phyloP scores from a whole-genome alignment of 169 alveolate genomes.

The Fabrea salina region DNA sequence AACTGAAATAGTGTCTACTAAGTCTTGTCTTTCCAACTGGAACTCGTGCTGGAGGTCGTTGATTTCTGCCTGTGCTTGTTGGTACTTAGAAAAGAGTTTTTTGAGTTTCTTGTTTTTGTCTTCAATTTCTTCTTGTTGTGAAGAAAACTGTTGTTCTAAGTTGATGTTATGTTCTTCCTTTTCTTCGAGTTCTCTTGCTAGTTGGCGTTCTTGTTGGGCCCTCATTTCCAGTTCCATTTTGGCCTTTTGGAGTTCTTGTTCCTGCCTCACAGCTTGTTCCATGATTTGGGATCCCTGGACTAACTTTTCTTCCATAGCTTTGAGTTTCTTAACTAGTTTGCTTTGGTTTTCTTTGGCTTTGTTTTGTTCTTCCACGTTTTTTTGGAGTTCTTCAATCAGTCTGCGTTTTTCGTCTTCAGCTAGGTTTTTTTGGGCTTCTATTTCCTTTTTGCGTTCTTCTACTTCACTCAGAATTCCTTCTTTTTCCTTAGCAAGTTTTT shows the following conservation, averaged over 20 bases:
- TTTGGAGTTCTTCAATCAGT: slow-evolving; percentile 61
- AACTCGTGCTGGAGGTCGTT: slow-evolving; percentile 73
- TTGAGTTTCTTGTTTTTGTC: slow-evolving; percentile 64
- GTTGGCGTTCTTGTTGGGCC: slow-evolving; percentile 39
- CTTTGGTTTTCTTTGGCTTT: slow-evolving; percentile 66
- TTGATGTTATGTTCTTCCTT: slow-evolving; percentile 51
- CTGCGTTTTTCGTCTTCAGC: slow-evolving; percentile 79
- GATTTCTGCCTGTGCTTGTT: slow-evolving; percentile 65
- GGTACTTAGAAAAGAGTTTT: slow-evolving; percentile 61
- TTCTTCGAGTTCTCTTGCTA: slow-evolving; percentile 30
- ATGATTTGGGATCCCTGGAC: slow-evolving; percentile 61
- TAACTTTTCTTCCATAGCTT: slow-evolving; percentile 81
- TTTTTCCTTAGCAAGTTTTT: slow-evolving; percentile 67
- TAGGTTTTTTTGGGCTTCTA: slow-evolving; percentile 55
- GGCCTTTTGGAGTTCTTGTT: slow-evolving; percentile 75
- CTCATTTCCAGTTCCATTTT: slow-evolving; percentile 66
- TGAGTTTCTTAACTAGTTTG: slow-evolving; percentile 67
- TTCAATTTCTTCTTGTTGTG: slow-evolving; percentile 61
- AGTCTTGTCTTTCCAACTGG: slow-evolving; percentile 73
- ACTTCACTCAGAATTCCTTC: slow-evolving; percentile 53
- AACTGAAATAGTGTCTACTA: slow-evolving; percentile 72
- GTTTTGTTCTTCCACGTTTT: slow-evolving; percentile 65
- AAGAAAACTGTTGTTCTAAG: slow-evolving; percentile 49
- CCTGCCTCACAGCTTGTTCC: slow-evolving; percentile 79
- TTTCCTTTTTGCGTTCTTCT: slow-evolving; percentile 58